Evolutionary conservation across 257 asterid genomes (phyloP), one percentile per base, ranked within the genome.

Genomic region (Nicotiana tabacum): DNA sequence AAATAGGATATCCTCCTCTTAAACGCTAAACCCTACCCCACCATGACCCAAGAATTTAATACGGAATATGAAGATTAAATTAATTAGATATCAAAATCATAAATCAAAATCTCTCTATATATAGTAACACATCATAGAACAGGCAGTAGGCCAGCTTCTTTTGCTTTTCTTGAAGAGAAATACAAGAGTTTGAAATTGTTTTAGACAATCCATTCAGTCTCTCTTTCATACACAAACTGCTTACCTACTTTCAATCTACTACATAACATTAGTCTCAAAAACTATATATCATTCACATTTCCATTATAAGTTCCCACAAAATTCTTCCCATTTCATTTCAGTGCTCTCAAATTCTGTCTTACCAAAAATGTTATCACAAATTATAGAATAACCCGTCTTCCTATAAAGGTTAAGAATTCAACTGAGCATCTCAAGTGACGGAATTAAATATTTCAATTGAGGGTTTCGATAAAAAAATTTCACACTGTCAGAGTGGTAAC

Each of bases 231-330:
- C 39, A 74, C 64, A 27, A 74, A 27, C 53, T 74, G 62, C 80
- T 48, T 48, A 74, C 80, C 80, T 46, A 74, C 80, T 74, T 74
- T 15, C 62, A 48, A 74, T 74, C 80, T 74, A 74, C 80, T 46
- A 27, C 27, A 27, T n/a, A 74, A 74, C 27, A 27, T n/a, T 46
- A 74, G 3, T 74, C 13, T 48, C 39, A 46, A 72, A 27, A 27
- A 74, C 64, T 74, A 74, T 27, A 74, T 74, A 48, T 27, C 62
- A 48, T 46, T 48, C 27, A 74, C 43, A 74, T 29, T 74, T 46
- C 6, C 62, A 74, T 53, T 43, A 43, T 72, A 72, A 72, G 1
- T 72, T 72, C 60, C 11, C 78, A 11, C 21, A 72, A 72, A 21
- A 72, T 24, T 6, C 60, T 5, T 12, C 78, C 51, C 37, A 5